Conservation (phyloP, 1,139 yeast species). For the Lodderomyces oxycetoniae region DNA sequence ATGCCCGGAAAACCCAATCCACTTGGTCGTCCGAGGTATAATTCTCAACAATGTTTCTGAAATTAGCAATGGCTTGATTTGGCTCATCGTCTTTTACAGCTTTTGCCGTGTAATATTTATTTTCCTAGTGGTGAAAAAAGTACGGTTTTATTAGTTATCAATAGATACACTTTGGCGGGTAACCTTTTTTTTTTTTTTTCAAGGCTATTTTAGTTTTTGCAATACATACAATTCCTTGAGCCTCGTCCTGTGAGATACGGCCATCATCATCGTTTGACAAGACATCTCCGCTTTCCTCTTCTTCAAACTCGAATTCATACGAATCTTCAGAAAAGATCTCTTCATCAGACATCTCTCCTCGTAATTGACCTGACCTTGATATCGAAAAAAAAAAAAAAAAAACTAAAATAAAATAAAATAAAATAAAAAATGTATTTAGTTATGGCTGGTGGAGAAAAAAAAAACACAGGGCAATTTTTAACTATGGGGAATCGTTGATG, state of each 20-base stretch:
- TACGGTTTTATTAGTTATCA: slow-evolving; percentile 16
- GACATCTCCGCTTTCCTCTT: slow-evolving; percentile 42
- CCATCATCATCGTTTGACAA: slow-evolving; percentile 12
- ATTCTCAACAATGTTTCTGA: slow-evolving; percentile 29
- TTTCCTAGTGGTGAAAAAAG: slow-evolving; percentile 37
- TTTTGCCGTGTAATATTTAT: slow-evolving; percentile 59
- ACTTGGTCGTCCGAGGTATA: slow-evolving; percentile 16
- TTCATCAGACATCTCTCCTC: slow-evolving; percentile 56
- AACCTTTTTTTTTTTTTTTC: too few species aligned
- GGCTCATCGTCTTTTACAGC: slow-evolving; percentile 58
- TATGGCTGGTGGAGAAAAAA: too few species aligned
- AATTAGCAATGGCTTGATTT: slow-evolving; percentile 40
- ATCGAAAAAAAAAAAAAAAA: too few species aligned
- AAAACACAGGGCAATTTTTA: too few species aligned
- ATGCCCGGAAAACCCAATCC: slow-evolving; percentile 54
- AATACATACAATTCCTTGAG: slow-evolving; percentile 55
- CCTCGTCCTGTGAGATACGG: slow-evolving; percentile 20
- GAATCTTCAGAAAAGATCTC: slow-evolving; percentile 59
- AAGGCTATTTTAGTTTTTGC: too few species aligned
- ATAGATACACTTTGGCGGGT: too few species aligned
- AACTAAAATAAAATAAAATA: too few species aligned
- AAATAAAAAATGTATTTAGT: too few species aligned
- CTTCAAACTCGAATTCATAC: slow-evolving; percentile 64
- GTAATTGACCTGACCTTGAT: too few species aligned
- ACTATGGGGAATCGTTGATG: too few species aligned